phyloP scores from a whole-genome alignment of 2,329 filamentous ascomycete genomes.

The Talaromyces sp. region DNA sequence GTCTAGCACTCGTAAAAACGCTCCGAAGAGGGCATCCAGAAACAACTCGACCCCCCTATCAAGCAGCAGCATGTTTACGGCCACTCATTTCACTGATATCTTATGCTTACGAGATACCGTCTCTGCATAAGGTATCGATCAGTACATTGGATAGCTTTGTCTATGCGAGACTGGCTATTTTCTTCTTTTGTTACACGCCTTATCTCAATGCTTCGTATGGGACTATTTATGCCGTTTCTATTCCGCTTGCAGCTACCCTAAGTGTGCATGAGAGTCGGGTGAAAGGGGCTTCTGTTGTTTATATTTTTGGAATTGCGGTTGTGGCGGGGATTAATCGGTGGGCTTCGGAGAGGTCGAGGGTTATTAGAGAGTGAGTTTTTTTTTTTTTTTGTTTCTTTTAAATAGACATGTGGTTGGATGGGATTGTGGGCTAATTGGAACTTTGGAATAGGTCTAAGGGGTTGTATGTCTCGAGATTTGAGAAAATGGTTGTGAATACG shows the following conservation, averaged over 20 bases:
- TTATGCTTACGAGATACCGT: background rate
- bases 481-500: no score
- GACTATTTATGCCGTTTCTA: conserved; percentile 3
- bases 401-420: no score
- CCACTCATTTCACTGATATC: background rate
- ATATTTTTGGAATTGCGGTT: background rate
- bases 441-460: no score
- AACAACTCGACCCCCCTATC: conserved; percentile 6
- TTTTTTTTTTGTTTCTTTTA: no score
- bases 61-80: background rate
- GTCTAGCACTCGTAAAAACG: conserved; percentile 2
- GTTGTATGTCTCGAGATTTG: no score
- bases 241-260: background rate
- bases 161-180: conserved; percentile 6
- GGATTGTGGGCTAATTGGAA: no score
- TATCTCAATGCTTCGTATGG: background rate
- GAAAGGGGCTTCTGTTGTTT: background rate
- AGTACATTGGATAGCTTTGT: conserved; percentile 2
- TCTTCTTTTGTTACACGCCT: conserved; percentile 2
- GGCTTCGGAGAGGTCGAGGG: background rate
- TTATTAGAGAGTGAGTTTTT: no score
- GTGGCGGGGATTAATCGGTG: background rate
- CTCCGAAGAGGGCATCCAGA: conserved; percentile 5
- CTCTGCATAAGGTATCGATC: conserved; percentile 2
- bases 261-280: conserved; percentile 4